Percentiles rank a stretch among this genome's conserved stretches.
phyloP scores from a whole-genome alignment of 73 alveolate species.

The Paramecium pentaurelia region DNA sequence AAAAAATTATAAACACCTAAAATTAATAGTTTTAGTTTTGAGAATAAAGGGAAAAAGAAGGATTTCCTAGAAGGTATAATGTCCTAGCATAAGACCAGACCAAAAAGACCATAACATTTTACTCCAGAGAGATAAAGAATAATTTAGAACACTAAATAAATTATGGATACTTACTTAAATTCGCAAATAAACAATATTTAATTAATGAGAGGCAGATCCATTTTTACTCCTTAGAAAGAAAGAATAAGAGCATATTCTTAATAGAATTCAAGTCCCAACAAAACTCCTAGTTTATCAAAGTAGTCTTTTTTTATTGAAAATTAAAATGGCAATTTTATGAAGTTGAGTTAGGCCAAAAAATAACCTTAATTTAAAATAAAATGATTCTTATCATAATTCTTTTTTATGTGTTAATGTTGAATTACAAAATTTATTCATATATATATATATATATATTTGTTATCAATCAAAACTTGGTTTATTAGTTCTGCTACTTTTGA shows the following conservation, averaged over 20 bases:
- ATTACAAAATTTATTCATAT: neutral
- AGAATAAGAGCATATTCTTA: neutral
- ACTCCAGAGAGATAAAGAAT: neutral
- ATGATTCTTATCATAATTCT: neutral
- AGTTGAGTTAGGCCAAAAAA: neutral
- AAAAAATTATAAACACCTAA: neutral
- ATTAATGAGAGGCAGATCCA: neutral
- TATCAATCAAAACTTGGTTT: constrained; percentile 25
- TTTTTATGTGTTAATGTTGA: neutral
- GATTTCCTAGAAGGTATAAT: neutral
- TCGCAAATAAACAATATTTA: neutral
- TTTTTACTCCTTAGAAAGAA: neutral
- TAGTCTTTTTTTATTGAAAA: neutral
- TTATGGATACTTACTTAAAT: neutral
- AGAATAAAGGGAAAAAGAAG: neutral
- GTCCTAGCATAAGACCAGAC: neutral
- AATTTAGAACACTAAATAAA: neutral
- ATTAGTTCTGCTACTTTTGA: neutral
- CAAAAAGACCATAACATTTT: neutral
- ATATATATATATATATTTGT: neutral
- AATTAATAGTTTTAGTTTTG: neutral
- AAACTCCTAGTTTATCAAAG: neutral
- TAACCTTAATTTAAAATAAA: neutral
- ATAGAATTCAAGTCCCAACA: neutral
- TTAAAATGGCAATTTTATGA: neutral